Percentiles rank a stretch among this genome's conserved stretches.
These are phyloP conservation scores for Monilinia polystroma DNA, from an alignment of 2,329 filamentous ascomycete genomes.

Conservation along the genomic window DNA sequence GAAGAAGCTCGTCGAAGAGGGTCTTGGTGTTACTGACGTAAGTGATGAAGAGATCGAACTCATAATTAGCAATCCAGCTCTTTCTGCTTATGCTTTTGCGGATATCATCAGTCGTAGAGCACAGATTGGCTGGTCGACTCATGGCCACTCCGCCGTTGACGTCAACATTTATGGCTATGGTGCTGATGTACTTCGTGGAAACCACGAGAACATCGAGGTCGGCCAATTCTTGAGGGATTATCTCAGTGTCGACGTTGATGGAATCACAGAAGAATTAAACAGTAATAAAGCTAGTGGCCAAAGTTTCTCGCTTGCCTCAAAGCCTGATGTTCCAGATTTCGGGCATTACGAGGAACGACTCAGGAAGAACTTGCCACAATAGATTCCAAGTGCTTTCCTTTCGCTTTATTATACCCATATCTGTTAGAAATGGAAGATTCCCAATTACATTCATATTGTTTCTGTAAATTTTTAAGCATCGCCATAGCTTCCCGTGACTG, in stretches of 20 bases:
- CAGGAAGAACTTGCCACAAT: constrained; percentile 23
- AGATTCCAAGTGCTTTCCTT: not conserved
- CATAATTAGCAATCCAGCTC: constrained; percentile 58
- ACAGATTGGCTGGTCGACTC: constrained; percentile 90
- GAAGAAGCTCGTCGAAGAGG: constrained; percentile 62
- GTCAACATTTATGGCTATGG: constrained; percentile 90
- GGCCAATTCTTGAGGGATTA: constrained; percentile 79
- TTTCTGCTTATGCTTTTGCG: constrained; percentile 62
- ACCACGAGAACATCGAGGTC: constrained; percentile 93
- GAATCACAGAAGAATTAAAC: constrained; percentile 65
- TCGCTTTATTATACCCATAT: constrained; percentile 8
- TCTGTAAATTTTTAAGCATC: not conserved
- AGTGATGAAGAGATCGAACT: constrained; percentile 66
- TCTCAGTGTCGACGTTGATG: constrained; percentile 74
- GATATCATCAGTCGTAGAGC: constrained; percentile 85
- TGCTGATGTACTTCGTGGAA: constrained; percentile 67
- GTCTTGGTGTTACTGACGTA: constrained; percentile 75
- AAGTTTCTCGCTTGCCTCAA: not conserved
- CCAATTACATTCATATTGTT: not conserved
- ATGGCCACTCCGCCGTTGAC: constrained; percentile 90
- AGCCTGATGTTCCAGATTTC: constrained; percentile 8
- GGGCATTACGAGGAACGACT: constrained; percentile 22
- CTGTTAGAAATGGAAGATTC: constrained; percentile 10
- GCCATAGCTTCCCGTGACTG: constrained; percentile 12
- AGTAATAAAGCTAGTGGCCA: constrained; percentile 14